Evolutionary conservation across 2,329 filamentous ascomycete genomes (phyloP).

Genomic region (Hymenoscyphus infarciens): DNA sequence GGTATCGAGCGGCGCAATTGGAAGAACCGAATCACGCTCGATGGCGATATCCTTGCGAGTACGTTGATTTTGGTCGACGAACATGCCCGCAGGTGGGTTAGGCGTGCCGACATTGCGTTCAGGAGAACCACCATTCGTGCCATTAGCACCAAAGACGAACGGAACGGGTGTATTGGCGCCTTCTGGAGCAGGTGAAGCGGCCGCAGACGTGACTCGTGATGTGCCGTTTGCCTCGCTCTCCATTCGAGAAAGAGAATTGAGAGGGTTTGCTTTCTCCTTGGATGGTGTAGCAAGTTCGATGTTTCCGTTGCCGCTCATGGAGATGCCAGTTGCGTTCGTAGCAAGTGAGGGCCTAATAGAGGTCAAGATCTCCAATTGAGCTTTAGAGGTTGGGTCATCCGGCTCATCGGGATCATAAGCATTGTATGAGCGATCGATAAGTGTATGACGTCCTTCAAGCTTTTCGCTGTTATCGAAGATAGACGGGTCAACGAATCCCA

Average conservation of each 20-base stretch:
- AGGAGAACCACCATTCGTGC: conserved; percentile 32
- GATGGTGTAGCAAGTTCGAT: conserved; percentile 55
- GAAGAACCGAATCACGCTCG: conserved; percentile 76
- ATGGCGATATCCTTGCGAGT: conserved; percentile 48
- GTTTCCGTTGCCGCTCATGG: conserved; percentile 31
- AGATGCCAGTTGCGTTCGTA: conserved; percentile 39
- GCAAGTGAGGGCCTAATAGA: conserved; percentile 58
- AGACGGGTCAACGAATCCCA: conserved; percentile 87
- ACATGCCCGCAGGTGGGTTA: conserved; percentile 35
- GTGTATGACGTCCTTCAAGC: conserved; percentile 70
- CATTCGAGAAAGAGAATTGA: conserved; percentile 67
- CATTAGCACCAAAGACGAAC: conserved; percentile 51
- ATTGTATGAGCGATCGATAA: conserved; percentile 86
- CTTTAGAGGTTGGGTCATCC: conserved; percentile 83
- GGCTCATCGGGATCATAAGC: conserved; percentile 84
- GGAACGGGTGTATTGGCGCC: conserved; percentile 61
- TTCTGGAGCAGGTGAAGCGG: conserved; percentile 84
- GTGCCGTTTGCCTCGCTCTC: conserved; percentile 61
- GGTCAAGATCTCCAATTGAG: conserved; percentile 67
- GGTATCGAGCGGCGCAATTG: conserved; percentile 77
- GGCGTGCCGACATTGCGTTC: conserved; percentile 48
- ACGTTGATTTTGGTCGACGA: conserved; percentile 42
- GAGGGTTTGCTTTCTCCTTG: conserved; percentile 61
- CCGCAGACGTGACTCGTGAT: conserved; percentile 73
- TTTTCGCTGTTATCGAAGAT: conserved; percentile 84